Conservation (phyloP, 345 rosid species). For the Cardamine occulta region DNA sequence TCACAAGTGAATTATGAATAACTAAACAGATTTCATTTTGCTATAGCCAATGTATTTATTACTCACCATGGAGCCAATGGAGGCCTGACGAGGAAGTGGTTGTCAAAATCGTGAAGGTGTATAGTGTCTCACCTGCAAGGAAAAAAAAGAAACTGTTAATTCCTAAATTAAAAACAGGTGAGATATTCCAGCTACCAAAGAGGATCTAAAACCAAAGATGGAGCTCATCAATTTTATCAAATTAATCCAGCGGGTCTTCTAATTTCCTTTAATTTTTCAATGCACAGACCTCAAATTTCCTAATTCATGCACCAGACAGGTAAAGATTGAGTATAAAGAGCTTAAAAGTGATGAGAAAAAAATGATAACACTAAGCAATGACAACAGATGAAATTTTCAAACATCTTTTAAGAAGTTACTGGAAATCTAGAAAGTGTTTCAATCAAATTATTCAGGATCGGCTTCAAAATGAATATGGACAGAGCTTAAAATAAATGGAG, state of each 20-base stretch:
- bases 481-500: neutral
- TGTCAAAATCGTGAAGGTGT: conserved; percentile 80
- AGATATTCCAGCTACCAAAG: neutral
- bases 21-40: neutral
- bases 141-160: conserved; percentile 8
- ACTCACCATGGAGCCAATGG: conserved; percentile 89
- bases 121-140: conserved; percentile 70
- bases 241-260: too few species aligned
- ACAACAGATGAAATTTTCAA: neutral
- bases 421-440: neutral
- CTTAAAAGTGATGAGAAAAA: neutral
- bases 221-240: neutral
- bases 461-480: neutral
- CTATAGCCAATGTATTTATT: neutral
- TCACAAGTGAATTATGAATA: neutral
- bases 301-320: neutral
- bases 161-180: neutral
- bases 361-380: neutral
- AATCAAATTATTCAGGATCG: neutral
- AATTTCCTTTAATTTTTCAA: neutral
- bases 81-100: conserved; percentile 72
- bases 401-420: neutral
- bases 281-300: neutral
- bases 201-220: neutral
- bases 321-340: neutral